A percentile compares a stretch with the other conserved stretches of the same genome.
phyloP scores from a whole-genome alignment of 2,329 filamentous ascomycete genomes.

The Aspergillus sp. region DNA sequence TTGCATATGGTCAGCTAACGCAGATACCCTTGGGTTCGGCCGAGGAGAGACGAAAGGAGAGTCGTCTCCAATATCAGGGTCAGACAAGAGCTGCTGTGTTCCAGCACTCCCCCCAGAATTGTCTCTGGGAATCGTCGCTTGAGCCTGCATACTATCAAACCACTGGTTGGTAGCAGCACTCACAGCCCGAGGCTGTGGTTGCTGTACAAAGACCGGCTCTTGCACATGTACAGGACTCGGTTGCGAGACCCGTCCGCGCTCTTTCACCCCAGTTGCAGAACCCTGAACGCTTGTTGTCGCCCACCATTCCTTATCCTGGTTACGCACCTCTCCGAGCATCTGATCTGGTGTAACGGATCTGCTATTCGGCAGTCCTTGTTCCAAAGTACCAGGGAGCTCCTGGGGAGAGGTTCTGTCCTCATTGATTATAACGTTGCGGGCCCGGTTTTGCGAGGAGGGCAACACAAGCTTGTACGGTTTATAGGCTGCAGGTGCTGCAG shows the following conservation, averaged over 20 bases:
- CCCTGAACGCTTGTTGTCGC: background rate
- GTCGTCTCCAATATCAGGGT: background rate
- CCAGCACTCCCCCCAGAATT: background rate
- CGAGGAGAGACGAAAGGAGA: too few relatives aligned
- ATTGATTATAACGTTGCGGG: too few relatives aligned
- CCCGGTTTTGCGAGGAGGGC: too few relatives aligned
- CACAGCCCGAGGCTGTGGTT: background rate
- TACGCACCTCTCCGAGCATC: constrained; percentile 12
- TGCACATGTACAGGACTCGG: background rate
- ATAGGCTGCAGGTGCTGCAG: too few relatives aligned
- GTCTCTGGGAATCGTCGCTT: background rate
- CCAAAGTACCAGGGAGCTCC: constrained; percentile 20
- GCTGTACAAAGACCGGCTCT: background rate
- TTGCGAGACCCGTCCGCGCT: too few relatives aligned
- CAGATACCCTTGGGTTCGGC: background rate
- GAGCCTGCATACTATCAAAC: background rate
- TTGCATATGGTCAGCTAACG: background rate
- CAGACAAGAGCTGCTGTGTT: background rate
- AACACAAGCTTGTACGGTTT: too few relatives aligned
- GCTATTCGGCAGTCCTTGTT: constrained; percentile 20
- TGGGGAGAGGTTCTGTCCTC: constrained; percentile 3
- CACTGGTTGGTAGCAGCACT: background rate
- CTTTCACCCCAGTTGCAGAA: too few relatives aligned
- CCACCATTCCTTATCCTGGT: background rate
- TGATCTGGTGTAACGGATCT: constrained; percentile 20